Base-by-base conservation (phyloP, 345 rosid genomes). In the Dimocarpus longan region DNA sequence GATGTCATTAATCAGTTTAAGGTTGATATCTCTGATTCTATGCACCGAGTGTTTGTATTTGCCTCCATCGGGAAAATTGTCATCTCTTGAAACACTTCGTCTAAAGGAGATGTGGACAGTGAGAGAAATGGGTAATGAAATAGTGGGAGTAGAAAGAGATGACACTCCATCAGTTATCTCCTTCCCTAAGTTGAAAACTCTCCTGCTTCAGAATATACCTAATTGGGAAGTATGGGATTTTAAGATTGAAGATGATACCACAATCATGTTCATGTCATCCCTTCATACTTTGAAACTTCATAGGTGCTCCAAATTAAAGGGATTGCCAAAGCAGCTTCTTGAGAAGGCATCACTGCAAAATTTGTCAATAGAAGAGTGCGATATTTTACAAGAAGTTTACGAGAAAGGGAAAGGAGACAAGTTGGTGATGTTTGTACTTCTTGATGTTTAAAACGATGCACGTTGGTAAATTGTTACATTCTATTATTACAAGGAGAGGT, bases 141-240 rank as follows among this genome's bases (percentile, higher is more conserved):
- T 68, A 19, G 12, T 21, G 56, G 73, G 73, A 44, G 24, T 46
- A 11, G 57, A 22, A 48, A 69, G 57, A 12, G 32, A 46, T 43
- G 57, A 4, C 4, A 6, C 39, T 10, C 46, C 73, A 44, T 37
- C 46, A 39, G 8, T 69, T 22, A 21, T 44, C 22, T 18, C 3
- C 9, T 69, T 43, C 72, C 56, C 72, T 37, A 67, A 67, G 3
- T 40, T 67, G 71, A 66, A 67, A 40, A 39, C 15, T 40, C 28
- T 26, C 28, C 28, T n/a, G n/a, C n/a, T n/a, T n/a, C n/a, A n/a
- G n/a, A n/a, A n/a, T n/a, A n/a, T n/a, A n/a, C n/a, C n/a, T n/a
- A n/a, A n/a, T 0, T 44, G 56, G 73, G 57, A 69, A 69, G 72
- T 44, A 39, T 44, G 73, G 73, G 73, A 69, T 69, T 69, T 44